Evolutionary conservation across 78 protist species (phyloP), one percentile per base, ranked within the genome.

Genomic region (Blattamonas nauphoetae): DNA sequence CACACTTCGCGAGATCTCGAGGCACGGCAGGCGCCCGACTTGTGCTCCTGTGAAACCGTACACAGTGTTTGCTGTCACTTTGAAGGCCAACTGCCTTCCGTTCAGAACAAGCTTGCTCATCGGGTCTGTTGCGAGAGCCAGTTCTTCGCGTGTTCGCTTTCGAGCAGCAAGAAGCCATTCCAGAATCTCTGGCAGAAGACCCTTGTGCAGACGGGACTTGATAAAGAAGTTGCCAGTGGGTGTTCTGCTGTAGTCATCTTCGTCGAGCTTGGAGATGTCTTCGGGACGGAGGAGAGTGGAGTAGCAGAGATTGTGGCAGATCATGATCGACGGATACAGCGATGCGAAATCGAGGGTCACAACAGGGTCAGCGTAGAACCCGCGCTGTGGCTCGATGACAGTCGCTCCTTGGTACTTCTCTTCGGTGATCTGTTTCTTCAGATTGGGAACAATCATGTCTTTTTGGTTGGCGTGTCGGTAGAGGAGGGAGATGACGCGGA

Each of bases 1-100:
- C n/a, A n/a, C n/a, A n/a, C n/a, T n/a, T n/a, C n/a, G n/a, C n/a
- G n/a, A n/a, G n/a, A n/a, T n/a, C n/a, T n/a, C n/a, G n/a, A n/a
- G n/a, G n/a, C n/a, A n/a, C n/a, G n/a, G n/a, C n/a, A n/a, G n/a
- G n/a, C n/a, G n/a, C n/a, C 99, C 99, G 4, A 93, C 96, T 45
- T 92, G 90, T 2, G 99, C 98, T 21, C 99, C 99, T 1, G 99
- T 98, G 89, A 99, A 99, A 36, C 99, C 99, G 90, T 99, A 99
- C n/a, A 99, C 99, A 11, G 99, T 96, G 91, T 99, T 99, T 1
- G 99, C 99, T 0, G 94, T 86, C 21, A 55, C 21, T 21, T 55
- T 55, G 38, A 55, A 29, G 34, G 99, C 99, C 38, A 99, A 94
- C 94, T 98, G 99, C 0, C 99, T 88, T 1, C 99, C 99, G 89